Base-by-base conservation (phyloP, 768 basidiomycete species). In the Boletellus sp. region DNA sequence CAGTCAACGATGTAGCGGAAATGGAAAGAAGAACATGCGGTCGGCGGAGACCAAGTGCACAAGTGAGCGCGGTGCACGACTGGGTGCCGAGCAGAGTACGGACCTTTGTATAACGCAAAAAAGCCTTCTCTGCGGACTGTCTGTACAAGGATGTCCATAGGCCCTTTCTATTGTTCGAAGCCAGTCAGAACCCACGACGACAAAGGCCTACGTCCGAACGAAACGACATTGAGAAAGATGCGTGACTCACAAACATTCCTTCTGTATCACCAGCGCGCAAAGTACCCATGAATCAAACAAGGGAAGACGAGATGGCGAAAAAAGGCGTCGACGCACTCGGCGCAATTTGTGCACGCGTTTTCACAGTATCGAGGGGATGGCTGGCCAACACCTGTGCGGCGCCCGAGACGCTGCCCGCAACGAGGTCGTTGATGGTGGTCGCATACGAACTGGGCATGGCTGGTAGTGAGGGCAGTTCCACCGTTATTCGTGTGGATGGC, bases 331-430 rank as follows among this genome's bases (percentile, higher is more conserved):
- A 70, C 74, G 60, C 60, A 93, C 93, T 83, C 16, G 90, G 87
- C 32, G 90, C 87, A 58, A 86, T 85, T 67, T 94, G 90, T 11
- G 91, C 90, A 43, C 91, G 78, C 20, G 90, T 91, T 75, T 93
- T 93, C 66, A 93, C 68, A 0, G 91, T 93, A 62, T 93, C 91
- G 23, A 94, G 74, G 1, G 90, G 91, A 57, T 95, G 94, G 3
- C 94, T 93, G n/a, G 94, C 87, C 11, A 97, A 73, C 12, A 98
- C 94, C 60, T 98, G 95, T 0, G 90, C 85, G 2, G 93, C 93
- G n/a, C 95, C 95, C 28, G 84, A 94, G 7, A 91, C 78, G 65
- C 88, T 90, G 6, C 94, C 94, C 0, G 94, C 87, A 20, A 94
- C 68, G 24, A 97, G 80, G 62, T 91, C 90, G 58, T 92, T 90